phyloP scores from a whole-genome alignment of 305 asterid genomes.

The Nicotiana rustica region DNA sequence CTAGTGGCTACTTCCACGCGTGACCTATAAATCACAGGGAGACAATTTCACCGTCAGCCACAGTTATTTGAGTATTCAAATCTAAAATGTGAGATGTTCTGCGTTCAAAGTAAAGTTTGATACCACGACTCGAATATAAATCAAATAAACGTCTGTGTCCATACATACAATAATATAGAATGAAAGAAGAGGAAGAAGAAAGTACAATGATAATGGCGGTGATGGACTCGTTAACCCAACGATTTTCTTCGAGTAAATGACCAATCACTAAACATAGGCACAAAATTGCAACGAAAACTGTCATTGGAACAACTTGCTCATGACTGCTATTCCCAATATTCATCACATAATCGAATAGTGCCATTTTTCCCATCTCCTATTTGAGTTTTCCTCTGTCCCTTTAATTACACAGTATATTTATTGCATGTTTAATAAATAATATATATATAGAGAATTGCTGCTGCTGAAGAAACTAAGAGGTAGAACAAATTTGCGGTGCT shows the following conservation, averaged over 20 bases:
- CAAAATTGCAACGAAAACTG: constrained; percentile 79
- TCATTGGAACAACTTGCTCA: constrained; percentile 63
- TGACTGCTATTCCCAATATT: constrained; percentile 51
- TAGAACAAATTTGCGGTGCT: not conserved
- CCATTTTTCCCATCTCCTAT: constrained; percentile 20
- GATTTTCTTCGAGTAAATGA: constrained; percentile 79
- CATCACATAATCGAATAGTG: constrained; percentile 41
- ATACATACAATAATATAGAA: not conserved
- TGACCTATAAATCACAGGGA: too few species aligned
- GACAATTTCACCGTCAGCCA: too few species aligned
- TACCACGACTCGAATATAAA: not conserved
- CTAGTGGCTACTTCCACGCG: too few species aligned
- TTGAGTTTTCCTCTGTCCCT: not conserved
- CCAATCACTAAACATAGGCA: constrained; percentile 82
- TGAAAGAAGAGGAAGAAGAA: not conserved
- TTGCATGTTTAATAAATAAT: not conserved
- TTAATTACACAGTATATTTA: not conserved
- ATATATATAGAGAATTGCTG: not conserved
- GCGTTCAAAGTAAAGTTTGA: too few species aligned
- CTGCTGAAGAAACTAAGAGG: not conserved
- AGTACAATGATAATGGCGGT: constrained; percentile 79
- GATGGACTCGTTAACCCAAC: constrained; percentile 95
- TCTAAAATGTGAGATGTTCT: too few species aligned
- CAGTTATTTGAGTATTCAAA: too few species aligned
- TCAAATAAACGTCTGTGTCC: not conserved